phyloP scores from a whole-genome alignment of 345 rosid species.

The Atalantia buxifolia region DNA sequence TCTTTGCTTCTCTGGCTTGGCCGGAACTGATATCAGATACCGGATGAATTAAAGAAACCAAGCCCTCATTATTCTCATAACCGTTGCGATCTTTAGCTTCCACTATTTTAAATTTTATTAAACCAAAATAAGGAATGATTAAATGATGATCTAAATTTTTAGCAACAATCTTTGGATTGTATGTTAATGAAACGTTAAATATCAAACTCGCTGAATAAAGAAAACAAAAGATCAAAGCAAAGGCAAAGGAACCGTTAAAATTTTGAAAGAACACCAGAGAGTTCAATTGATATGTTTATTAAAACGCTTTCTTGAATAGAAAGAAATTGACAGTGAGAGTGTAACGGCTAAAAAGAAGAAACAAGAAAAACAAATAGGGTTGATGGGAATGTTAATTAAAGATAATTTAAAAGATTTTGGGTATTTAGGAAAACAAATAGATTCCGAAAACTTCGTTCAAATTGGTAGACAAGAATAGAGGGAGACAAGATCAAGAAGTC shows the following conservation, averaged over 20 bases:
- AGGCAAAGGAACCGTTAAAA: not conserved
- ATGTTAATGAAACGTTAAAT: not conserved
- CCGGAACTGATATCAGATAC: not conserved
- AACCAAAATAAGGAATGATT: too few species aligned
- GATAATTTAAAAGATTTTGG: not conserved
- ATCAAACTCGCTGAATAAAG: not conserved
- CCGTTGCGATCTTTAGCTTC: not conserved
- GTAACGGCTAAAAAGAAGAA: not conserved
- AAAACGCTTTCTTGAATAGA: not conserved
- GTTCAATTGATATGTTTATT: not conserved
- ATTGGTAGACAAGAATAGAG: not conserved
- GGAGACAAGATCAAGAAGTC: not conserved
- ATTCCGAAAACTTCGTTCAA: not conserved
- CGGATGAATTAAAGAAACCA: not conserved
- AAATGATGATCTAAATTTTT: not conserved
- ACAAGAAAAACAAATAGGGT: not conserved
- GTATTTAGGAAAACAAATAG: not conserved
- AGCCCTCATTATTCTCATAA: not conserved
- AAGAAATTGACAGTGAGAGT: not conserved
- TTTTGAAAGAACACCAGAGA: not conserved
- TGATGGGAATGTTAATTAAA: not conserved
- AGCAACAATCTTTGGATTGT: not conserved
- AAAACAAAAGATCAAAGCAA: constrained; percentile 2
- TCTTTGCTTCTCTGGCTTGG: constrained; percentile 1
- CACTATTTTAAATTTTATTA: constrained; percentile 11